These are phyloP conservation scores for Botrytis tulipae DNA, from an alignment of 2,329 filamentous ascomycete genomes.

Conservation along the genomic window DNA sequence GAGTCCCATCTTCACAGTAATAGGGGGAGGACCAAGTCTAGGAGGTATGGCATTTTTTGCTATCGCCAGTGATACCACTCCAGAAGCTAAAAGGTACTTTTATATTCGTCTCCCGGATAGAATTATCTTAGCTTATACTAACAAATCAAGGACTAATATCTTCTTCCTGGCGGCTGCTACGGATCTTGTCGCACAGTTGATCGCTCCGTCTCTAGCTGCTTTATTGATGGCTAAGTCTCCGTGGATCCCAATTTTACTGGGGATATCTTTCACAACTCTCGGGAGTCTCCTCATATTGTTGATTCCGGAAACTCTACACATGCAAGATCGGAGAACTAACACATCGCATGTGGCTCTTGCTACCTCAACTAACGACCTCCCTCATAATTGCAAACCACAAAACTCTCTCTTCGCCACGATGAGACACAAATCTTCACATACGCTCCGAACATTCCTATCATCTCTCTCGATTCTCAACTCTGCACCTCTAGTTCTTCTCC, in stretches of 20 bases:
- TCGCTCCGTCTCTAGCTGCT: conserved; percentile 41
- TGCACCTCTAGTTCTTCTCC: conserved; percentile 34
- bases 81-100: conserved; percentile 40
- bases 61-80: conserved; percentile 41
- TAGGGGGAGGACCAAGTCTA: conserved; percentile 42
- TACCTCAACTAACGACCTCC: conserved; percentile 13
- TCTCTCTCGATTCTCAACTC: conserved; percentile 32
- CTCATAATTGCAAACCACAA: neutral
- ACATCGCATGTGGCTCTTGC: neutral
- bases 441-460: neutral
- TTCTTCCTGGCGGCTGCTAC: conserved; percentile 39
- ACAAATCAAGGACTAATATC: conserved; percentile 37
- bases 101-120: neutral
- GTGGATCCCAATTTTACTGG: conserved; percentile 32
- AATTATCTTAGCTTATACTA: neutral
- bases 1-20: conserved; percentile 35
- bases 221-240: conserved; percentile 39
- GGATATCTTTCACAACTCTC: conserved; percentile 21
- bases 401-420: conserved; percentile 19
- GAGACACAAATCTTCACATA: neutral
- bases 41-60: conserved; percentile 38
- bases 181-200: conserved; percentile 39
- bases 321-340: conserved; percentile 21
- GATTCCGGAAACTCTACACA: conserved; percentile 37
- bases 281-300: conserved; percentile 31